Percentiles rank a stretch among this genome's conserved stretches.
phyloP scores from a whole-genome alignment of 1,139 yeast genomes.

The Sugiyamaella pinicola region DNA sequence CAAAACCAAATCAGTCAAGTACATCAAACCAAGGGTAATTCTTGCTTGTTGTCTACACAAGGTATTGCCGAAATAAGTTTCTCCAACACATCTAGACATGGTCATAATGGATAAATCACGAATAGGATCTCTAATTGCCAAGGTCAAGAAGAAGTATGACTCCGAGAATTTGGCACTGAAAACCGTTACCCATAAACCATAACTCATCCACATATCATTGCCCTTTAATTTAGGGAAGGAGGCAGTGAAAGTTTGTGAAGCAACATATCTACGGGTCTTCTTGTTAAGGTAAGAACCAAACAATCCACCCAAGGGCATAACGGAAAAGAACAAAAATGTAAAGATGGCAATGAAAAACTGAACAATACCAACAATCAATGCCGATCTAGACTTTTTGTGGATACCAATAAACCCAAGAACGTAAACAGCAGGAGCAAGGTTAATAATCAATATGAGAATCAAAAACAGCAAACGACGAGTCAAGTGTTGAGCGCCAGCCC shows the following conservation, averaged over 20 bases:
- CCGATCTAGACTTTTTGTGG: conserved; percentile 67
- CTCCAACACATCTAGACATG: conserved; percentile 80
- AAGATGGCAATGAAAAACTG: conserved; percentile 86
- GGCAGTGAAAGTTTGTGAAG: conserved; percentile 96
- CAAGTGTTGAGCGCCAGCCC: conserved; percentile 99
- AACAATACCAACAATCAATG: conserved; percentile 80
- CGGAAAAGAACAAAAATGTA: conserved; percentile 80
- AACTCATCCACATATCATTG: conserved; percentile 95
- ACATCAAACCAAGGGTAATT: conserved; percentile 89
- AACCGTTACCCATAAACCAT: conserved; percentile 84
- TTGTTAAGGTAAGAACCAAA: conserved; percentile 90
- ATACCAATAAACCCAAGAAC: conserved; percentile 75
- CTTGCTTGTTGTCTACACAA: conserved; percentile 85
- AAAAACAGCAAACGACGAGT: conserved; percentile 83
- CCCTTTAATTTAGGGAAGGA: conserved; percentile 80
- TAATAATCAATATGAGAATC: conserved; percentile 63
- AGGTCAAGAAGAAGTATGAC: conserved; percentile 89
- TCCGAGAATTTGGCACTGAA: conserved; percentile 86
- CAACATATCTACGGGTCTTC: conserved; percentile 84
- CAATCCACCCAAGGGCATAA: conserved; percentile 97
- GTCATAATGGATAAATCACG: conserved; percentile 65
- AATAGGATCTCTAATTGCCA: conserved; percentile 92
- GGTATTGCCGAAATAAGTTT: conserved; percentile 74
- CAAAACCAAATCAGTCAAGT: conserved; percentile 84
- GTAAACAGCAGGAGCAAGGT: conserved; percentile 85